Evolutionary conservation across 2,329 filamentous ascomycete genomes (phyloP), one percentile per base, ranked within the genome.

Genomic region (Trichoderma atroviride): DNA sequence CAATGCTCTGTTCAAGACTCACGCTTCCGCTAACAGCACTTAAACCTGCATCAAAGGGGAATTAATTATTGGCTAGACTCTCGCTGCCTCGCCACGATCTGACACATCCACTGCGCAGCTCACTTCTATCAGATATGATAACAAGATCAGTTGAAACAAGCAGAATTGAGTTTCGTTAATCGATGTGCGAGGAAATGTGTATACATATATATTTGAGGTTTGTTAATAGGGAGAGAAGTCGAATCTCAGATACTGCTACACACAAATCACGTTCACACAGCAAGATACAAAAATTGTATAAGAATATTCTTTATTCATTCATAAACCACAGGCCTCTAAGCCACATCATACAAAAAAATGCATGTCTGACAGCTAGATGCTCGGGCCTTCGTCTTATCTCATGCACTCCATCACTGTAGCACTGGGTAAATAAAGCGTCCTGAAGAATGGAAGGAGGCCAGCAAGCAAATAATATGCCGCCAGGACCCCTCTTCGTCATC

Each of bases 311-410:
- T 37, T 53, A 52, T 67, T 67, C 53, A 58, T 58, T 50, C 29
- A 50, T 59, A 10, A 31, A 63, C 29, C n/a, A 35, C 37, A 50
- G 40, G 63, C 27, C 47, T n/a, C 40, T 43, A 55, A 58, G 40
- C 35, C 63, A 59, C 27, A 55, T 52, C 63, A 31, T 67, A 52
- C 63, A 37, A 29, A 37, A 37, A 52, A 52, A 29, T 52, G 55
- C 22, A 10, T 67, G 53, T 52, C 40, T 50, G 55, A 52, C 63
- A 22, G 27, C 57, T 16, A 31, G 9, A 9, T 43, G 27, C 14
- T 37, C 40, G 40, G 27, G 22, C 43, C 24, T n/a, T 67, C 55
- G 37, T 67, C 63, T 22, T 31, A 52, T 67, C 55, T 35, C 55
- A 58, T 67, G 40, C 37, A 16, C 37, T 58, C 37, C 33, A 33